Base-by-base conservation (phyloP, 305 asterid genomes). In the Ajuga reptans region DNA sequence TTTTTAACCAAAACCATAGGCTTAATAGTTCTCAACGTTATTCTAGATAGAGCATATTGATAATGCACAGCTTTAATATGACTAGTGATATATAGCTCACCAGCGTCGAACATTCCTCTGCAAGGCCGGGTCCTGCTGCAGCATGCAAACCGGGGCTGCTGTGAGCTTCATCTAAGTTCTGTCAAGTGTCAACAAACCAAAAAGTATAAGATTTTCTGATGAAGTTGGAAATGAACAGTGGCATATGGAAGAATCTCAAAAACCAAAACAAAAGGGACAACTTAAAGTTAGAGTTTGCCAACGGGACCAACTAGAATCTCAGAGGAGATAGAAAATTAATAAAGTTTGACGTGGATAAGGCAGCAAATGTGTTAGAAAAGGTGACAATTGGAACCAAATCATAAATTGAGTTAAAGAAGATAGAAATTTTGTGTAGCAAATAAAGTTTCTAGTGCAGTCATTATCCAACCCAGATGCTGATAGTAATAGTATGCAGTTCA, bases 111-210 rank as follows among this genome's bases (percentile, higher is more conserved):
- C 95, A 91, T 82, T 91, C 96, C 83, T 89, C 97, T 12, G 95
- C 95, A 75, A 91, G 90, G 71, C 95, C 88, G 55, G 93, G 90
- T 75, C 97, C 97, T 66, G 97, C 97, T 51, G 96, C 96, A 76
- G 87, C 93, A 84, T 84, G 95, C 89, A 91, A 84, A 69, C 97
- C 93, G 47, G 89, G 90, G 79, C 90, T 91, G 77, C 96, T 84
- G 73, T 89, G 96, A n/a, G 82, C 91, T 81, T 91, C 97, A 79
- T 91, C 97, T 81, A 91, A 78, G 78, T 83, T 89, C 96, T 90
- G 85, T 64, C 56, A 59, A 54, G 54, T 90, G 85, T 64, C 59
- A 59, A 54, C 54, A 81, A 81, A 56, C 64, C 66, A 50, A 64
- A 75, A 59, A 53, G 33, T 49, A 75, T 27, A 62, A 36, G 64